Evolutionary conservation across 306 rosid species (phyloP).

Genomic region (Fragaria vesca): DNA sequence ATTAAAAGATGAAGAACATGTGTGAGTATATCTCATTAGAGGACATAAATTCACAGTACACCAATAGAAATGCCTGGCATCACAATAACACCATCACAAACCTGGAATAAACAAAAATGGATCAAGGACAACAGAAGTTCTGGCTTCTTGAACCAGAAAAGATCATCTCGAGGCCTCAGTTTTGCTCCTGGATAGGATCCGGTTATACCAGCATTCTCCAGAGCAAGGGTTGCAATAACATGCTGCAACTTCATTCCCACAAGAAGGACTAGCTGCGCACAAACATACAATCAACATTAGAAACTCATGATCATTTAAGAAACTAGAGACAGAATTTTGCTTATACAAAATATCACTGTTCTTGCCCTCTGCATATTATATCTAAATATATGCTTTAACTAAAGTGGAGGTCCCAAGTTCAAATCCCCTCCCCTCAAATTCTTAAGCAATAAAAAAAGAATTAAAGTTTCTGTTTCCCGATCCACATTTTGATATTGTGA

Average conservation of each 20-base stretch:
- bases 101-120: constrained; percentile 98
- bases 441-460: neutral
- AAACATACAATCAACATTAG: constrained; percentile 27
- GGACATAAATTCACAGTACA: neutral
- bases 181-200: constrained; percentile 52
- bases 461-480: neutral
- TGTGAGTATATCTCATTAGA: neutral
- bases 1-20: constrained; percentile 14
- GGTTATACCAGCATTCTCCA: constrained; percentile 81
- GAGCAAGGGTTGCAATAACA: constrained; percentile 83
- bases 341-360: neutral
- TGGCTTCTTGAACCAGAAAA: constrained; percentile 97
- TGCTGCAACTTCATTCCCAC: constrained; percentile 94
- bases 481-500: neutral
- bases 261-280: constrained; percentile 78
- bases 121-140: constrained; percentile 83
- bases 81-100: constrained; percentile 20
- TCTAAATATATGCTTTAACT: neutral
- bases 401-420: neutral
- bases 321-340: constrained; percentile 13
- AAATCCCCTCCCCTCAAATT: neutral
- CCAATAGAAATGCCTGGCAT: neutral
- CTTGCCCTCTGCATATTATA: neutral
- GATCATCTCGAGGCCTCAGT: constrained; percentile 92
- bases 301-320: constrained; percentile 5